Conservation (phyloP, 2,329 filamentous ascomycete species). For the Metarhizium sp. region DNA sequence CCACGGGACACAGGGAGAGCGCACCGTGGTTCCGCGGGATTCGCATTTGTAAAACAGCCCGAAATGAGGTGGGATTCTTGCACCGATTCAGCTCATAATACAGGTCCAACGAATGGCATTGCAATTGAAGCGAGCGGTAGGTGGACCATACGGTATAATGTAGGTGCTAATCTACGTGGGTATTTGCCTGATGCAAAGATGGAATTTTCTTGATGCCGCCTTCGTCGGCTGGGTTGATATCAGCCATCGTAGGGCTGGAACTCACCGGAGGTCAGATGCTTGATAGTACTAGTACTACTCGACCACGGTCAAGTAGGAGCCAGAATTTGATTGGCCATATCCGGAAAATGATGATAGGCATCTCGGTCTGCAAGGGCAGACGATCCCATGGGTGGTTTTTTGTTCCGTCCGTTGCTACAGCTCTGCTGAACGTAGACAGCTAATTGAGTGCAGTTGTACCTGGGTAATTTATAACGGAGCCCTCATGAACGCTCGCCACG, state of each 20-base stretch:
- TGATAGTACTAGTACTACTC: background rate
- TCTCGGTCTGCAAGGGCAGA: background rate
- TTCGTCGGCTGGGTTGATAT: background rate
- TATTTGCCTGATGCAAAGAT: too few relatives aligned
- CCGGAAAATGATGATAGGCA: background rate
- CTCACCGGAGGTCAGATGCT: background rate
- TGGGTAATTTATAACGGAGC: background rate
- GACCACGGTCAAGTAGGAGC: background rate
- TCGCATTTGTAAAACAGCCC: background rate
- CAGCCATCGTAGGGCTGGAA: background rate
- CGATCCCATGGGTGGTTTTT: background rate
- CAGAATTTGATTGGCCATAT: background rate
- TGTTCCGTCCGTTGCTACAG: background rate
- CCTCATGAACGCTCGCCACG: background rate
- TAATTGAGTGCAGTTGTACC: background rate
- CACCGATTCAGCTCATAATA: background rate
- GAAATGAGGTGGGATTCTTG: background rate
- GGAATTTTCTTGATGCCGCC: background rate
- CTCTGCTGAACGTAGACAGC: background rate
- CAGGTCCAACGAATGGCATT: background rate
- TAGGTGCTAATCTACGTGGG: too few relatives aligned
- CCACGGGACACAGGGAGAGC: background rate
- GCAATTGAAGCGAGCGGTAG: background rate
- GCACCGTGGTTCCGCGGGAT: background rate
- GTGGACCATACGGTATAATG: too few relatives aligned